Base-by-base conservation (phyloP, 495 filamentous ascomycete species). In the Evernia prunastri region DNA sequence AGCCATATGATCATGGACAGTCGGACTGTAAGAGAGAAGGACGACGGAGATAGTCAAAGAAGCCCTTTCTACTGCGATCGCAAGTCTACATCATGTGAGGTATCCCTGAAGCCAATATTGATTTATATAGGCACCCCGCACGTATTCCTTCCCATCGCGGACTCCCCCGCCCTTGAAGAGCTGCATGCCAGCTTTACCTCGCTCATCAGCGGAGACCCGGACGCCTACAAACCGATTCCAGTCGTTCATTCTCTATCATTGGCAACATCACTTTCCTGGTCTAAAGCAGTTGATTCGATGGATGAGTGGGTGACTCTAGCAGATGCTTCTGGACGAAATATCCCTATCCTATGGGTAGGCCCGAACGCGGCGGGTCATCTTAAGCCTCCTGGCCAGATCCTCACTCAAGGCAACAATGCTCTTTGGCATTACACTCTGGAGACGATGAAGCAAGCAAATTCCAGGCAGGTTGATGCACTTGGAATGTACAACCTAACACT, bases 401-500 rank as follows among this genome's bases (percentile, higher is more conserved):
- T 73, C 42, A 65, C 67, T 35, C 70, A 76, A 61, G 73, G 75
- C 8, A 75, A 72, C 63, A 79, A 77, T 58, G 73, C 70, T 42
- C 57, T 76, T 25, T 79, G 76, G 77, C 72, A 77, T 59, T 80
- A 78, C 61, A 77, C 74, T 7, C 59, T 74, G 25, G 72, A 78
- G 61, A 73, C 77, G 23, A 66, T 66, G 27, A 69, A 72, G 45
- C 73, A 76, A 36, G 77, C 78, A 6, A 72, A 66, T 37, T 60
- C 63, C 8, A 71, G 73, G 59, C 74, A 76, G 23, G 69, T 81
- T 49, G 79, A 81, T 60, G 66, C 73, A 11, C 60, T 82, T 53
- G 75, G 76, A 17, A 74, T 82, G 74, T 81, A 78, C 63, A 81
- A 81, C 68, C 63, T 77, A 31, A 82, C 80, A 0, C 59, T 81